phyloP scores from a whole-genome alignment of 2,329 filamentous ascomycete genomes.

The Alternaria brassicae region DNA sequence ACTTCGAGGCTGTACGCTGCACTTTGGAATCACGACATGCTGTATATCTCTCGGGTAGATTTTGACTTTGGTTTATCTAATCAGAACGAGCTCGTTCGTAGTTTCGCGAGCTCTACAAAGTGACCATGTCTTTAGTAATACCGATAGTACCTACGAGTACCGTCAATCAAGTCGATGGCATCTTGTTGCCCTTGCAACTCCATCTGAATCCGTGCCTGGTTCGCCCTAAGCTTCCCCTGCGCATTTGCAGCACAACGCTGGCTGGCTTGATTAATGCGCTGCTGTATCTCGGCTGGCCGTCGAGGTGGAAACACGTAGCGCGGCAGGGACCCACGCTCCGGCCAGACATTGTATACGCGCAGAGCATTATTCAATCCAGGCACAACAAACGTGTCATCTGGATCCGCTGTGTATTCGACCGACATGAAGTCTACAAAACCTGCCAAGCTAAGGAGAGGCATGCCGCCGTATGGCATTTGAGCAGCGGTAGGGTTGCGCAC shows the following conservation, averaged over 20 bases:
- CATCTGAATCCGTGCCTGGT: background rate
- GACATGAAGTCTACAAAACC: conserved; percentile 2
- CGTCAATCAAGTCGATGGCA: background rate
- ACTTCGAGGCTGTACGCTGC: too few species aligned
- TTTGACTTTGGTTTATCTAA: too few species aligned
- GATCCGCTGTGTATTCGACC: background rate
- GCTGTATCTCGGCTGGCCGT: background rate
- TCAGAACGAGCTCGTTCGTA: too few species aligned
- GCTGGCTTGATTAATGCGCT: conserved; percentile 2
- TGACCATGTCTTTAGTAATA: background rate
- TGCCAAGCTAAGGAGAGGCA: conserved; percentile 4
- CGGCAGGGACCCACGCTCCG: conserved; percentile 4
- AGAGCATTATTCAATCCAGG: conserved; percentile 1
- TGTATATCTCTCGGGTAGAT: too few species aligned
- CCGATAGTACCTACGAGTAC: background rate
- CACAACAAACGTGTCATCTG: background rate
- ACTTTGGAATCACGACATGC: too few species aligned
- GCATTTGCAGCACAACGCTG: conserved; percentile 1
- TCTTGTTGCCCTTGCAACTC: background rate
- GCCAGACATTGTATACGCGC: conserved; percentile 2
- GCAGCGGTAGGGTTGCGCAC: background rate
- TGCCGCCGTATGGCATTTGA: conserved; percentile 2
- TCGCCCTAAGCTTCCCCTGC: conserved; percentile 3
- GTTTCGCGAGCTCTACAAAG: too few species aligned
- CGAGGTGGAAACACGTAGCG: background rate